Evolutionary conservation across 1,284 basidiomycete genomes (phyloP).

Genomic region (Meira miltonrushii): DNA sequence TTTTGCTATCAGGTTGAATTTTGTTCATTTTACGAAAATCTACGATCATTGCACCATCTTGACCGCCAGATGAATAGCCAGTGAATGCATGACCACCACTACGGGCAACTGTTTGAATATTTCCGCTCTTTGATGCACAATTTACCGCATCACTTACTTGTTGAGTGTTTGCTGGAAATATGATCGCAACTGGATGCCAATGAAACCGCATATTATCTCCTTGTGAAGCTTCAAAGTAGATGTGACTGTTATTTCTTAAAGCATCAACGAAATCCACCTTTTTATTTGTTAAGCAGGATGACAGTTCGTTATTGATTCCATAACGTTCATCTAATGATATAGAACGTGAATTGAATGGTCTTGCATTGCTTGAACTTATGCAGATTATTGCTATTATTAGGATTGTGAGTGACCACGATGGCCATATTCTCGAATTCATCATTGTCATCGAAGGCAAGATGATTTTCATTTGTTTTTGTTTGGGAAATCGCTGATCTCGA

Average conservation of each 20-base stretch:
- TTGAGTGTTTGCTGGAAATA: conserved; percentile 27
- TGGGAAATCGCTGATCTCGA: no score
- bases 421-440: no score
- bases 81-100: conserved; percentile 53
- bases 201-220: conserved; percentile 53
- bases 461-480: no score
- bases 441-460: no score
- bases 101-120: conserved; percentile 42
- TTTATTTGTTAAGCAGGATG: neutral
- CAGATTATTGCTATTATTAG: no score
- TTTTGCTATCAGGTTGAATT: conserved; percentile 24
- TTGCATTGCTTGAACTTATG: no score
- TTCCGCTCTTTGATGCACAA: conserved; percentile 29
- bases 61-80: conserved; percentile 41
- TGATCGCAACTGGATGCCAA: conserved; percentile 46
- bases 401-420: no score
- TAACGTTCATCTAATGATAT: no score
- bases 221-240: conserved; percentile 24
- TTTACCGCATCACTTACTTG: conserved; percentile 40
- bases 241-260: conserved; percentile 6
- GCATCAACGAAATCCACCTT: conserved; percentile 6
- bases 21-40: conserved; percentile 40
- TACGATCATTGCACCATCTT: conserved; percentile 41
- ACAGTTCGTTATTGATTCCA: no score
- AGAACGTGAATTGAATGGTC: no score